Base-by-base conservation (phyloP, 2,329 filamentous ascomycete species). In the Penicillium thymicola region DNA sequence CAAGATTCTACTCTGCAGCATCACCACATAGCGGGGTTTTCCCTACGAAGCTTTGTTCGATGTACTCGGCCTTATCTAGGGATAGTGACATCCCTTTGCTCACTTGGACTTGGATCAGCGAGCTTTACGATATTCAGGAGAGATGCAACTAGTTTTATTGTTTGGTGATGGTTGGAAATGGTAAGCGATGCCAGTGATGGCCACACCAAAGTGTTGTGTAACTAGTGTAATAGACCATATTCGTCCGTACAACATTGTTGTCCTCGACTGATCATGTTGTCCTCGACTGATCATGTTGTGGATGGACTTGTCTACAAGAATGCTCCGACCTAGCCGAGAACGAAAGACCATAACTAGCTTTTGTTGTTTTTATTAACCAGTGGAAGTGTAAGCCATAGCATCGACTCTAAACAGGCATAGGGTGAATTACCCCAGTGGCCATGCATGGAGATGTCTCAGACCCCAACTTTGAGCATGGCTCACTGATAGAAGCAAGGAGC, bases 11-110 rank as follows among this genome's bases (percentile, higher is more conserved):
- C 23, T 32, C 53, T 59, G 51, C 53, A 51, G 45, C 25, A 52
- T 32, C 44, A 49, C 40, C 44, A 49, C 55, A 55, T 61, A 58
- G 54, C 46, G 48, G 59, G 54, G 51, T 18, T 25, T 54, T 57
- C 60, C 51, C 55, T 62, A 56, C 58, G 9, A 42, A 34, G 21
- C 18, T 43, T 48, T 32, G 13, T 14, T 36, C 13, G 13, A n/a
- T 46, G 27, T 13, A 4, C 30, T 18, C 7, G 18, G 9, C 4
- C 7, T 41, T 14, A 44, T 23, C 38, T 21, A 38, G 45, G 52
- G 38, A 50, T 50, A 36, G 13, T 36, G 6, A 1, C 9, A 49
- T 49, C 47, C 46, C 46, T 58, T 48, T 11, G 5, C 9, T 27
- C 11, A 32, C 34, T 30, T 10, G 27, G 21, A 46, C 7, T 46